Base-by-base conservation (phyloP, 169 alveolate genomes). In the Haemoproteus tartakovskyi region DNA sequence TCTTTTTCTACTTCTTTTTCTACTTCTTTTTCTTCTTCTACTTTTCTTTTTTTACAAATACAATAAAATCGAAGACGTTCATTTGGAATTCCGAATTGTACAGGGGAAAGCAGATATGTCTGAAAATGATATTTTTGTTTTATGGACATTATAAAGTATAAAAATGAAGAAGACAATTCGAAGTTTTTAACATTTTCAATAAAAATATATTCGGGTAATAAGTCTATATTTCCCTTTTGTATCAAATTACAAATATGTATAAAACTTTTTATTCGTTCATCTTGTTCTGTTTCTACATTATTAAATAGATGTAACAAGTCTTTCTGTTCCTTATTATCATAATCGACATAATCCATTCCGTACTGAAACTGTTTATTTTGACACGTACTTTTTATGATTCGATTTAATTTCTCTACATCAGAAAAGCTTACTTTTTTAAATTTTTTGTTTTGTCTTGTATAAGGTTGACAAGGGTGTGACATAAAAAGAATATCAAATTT, bases 11-110 rank as follows among this genome's bases (percentile, higher is more conserved):
- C 6, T 24, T 26, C 14, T 6, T 11, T 21, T 9, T 26, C 11
- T 1, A 26, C n/a, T 27, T 37, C 9, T 5, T 11, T 11, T 33
- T n/a, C 12, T 37, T 0, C 22, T 14, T 19, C 9, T 1, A 50
- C 24, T 26, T 16, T 5, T 5, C 56, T 67, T 47, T 14, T 67
- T 46, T 46, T 67, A 36, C 82, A 67, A 40, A 67, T 67, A 2
- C 82, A 67, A 38, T 67, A 67, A 22, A 67, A 67, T 27, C 82
- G 74, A 54, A 67, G 70, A 0, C 82, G 70, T 16, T 67, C 82
- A 40, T 67, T 67, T 11, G 82, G 82, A 40, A 67, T 54, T 12
- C 82, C 82, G 45, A 40, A 67, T 33, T 67, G 82, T 11, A 67
- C 45, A 1, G 82, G 82, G 3, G 82, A 67, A 5, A 67, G 24